Evolutionary conservation across 768 basidiomycete species (phyloP).

Genomic region (Leucocoprinus sp.): DNA sequence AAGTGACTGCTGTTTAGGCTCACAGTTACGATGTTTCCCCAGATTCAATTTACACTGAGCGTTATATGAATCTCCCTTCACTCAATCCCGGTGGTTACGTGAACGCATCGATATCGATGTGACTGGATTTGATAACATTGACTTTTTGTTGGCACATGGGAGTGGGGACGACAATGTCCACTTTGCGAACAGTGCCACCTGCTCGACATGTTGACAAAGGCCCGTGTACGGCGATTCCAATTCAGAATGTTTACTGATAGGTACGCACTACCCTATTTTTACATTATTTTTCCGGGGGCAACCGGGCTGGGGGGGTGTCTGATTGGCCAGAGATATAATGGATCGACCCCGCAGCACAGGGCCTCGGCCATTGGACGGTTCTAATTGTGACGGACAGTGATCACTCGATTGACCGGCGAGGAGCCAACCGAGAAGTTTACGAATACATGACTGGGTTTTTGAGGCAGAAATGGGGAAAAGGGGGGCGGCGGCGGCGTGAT

Average conservation of each 20-base stretch:
- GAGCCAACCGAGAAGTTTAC: constrained; percentile 78
- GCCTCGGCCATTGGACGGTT: not conserved
- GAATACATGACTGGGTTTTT: constrained; percentile 83
- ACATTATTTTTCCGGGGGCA: constrained; percentile 10
- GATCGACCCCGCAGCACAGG: constrained; percentile 1
- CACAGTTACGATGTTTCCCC: constrained; percentile 7
- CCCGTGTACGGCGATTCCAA: constrained; percentile 61
- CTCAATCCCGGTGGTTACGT: constrained; percentile 83
- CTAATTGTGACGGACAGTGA: constrained; percentile 43
- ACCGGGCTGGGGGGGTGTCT: constrained; percentile 5
- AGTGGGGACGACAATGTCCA: constrained; percentile 98
- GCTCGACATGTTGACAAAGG: constrained; percentile 86
- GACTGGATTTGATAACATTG: constrained; percentile 71
- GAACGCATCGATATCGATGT: constrained; percentile 83
- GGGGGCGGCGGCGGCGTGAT: constrained; percentile 58
- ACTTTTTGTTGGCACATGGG: constrained; percentile 86
- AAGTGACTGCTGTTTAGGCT: not conserved
- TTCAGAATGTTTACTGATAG: constrained; percentile 98
- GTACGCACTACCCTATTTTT: constrained; percentile 29
- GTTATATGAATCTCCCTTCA: constrained; percentile 86
- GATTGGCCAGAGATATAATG: constrained; percentile 3
- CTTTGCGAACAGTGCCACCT: constrained; percentile 86
- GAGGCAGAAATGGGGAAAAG: constrained; percentile 89
- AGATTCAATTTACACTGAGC: constrained; percentile 97
- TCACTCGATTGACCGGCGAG: constrained; percentile 65